A percentile compares a stretch with the other conserved stretches of the same genome.
phyloP scores from a whole-genome alignment of 2,329 filamentous ascomycete species.

The Monosporascus ibericus region DNA sequence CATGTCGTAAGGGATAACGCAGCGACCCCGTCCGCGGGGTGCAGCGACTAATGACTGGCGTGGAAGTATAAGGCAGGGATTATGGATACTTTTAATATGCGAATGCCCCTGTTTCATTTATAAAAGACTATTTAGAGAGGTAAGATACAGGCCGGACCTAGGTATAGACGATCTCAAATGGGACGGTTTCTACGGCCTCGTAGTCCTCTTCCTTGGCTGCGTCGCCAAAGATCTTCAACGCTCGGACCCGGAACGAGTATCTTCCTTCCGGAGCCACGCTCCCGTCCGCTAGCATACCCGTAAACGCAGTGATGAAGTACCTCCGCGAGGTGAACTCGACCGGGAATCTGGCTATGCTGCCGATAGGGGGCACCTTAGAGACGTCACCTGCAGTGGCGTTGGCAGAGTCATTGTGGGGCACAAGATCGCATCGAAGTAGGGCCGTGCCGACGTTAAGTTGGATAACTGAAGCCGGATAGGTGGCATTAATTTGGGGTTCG shows the following conservation, averaged over 20 bases:
- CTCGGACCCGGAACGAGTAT: conserved; percentile 18
- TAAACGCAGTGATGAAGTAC: conserved; percentile 9
- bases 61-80: no score
- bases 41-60: no score
- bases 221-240: conserved; percentile 21
- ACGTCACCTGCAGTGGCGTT: neutral
- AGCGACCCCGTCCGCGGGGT: no score
- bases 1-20: no score
- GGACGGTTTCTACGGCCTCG: conserved; percentile 11
- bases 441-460: conserved; percentile 11
- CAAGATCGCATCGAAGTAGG: conserved; percentile 16
- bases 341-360: conserved; percentile 8
- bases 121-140: no score
- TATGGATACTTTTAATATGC: no score
- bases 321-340: conserved; percentile 5
- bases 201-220: conserved; percentile 16
- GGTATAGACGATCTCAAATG: conserved; percentile 5
- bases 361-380: neutral
- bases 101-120: no score
- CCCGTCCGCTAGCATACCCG: conserved; percentile 16
- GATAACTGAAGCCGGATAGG: conserved; percentile 5
- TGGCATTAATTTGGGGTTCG: neutral
- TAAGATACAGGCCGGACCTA: no score
- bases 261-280: conserved; percentile 15
- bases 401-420: conserved; percentile 6